Evolutionary conservation across 169 alveolate genomes (phyloP).

Genomic region (Cardiosporidium cionae): DNA sequence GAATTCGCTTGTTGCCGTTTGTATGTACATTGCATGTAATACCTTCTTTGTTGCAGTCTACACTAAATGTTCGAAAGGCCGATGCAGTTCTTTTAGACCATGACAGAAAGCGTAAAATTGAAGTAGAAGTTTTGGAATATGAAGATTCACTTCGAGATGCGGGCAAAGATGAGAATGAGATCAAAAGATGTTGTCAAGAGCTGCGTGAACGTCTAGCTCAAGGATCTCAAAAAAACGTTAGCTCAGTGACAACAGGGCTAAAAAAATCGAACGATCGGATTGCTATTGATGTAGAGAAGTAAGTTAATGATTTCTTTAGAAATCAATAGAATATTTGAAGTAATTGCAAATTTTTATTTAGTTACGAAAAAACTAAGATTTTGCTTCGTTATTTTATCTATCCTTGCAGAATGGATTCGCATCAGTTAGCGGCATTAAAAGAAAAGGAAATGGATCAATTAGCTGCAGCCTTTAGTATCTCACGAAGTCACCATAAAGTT

Average conservation of each 20-base stretch:
- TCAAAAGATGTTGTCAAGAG: background rate
- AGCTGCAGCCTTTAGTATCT: constrained; percentile 22
- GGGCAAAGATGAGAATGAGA: background rate
- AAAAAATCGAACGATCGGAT: constrained; percentile 1
- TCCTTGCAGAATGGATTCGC: constrained; percentile 2
- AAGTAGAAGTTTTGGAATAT: constrained; percentile 42
- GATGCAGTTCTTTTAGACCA: constrained; percentile 63
- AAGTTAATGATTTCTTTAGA: background rate
- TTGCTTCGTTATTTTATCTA: background rate
- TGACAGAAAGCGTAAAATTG: constrained; percentile 62
- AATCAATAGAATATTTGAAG: background rate
- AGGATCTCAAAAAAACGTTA: background rate
- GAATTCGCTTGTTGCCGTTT: no score
- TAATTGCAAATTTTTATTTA: background rate
- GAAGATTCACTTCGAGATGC: constrained; percentile 11
- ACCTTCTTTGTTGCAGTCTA: no score
- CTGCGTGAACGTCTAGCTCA: background rate
- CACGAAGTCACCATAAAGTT: background rate
- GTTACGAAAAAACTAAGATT: background rate
- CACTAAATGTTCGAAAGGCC: constrained; percentile 12
- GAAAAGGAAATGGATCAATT: constrained; percentile 13
- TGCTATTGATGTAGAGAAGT: background rate
- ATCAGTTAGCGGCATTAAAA: constrained; percentile 24
- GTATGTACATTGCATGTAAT: no score
- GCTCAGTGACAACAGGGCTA: background rate